phyloP scores from a whole-genome alignment of 495 filamentous ascomycete genomes.

The Tuber brumale region DNA sequence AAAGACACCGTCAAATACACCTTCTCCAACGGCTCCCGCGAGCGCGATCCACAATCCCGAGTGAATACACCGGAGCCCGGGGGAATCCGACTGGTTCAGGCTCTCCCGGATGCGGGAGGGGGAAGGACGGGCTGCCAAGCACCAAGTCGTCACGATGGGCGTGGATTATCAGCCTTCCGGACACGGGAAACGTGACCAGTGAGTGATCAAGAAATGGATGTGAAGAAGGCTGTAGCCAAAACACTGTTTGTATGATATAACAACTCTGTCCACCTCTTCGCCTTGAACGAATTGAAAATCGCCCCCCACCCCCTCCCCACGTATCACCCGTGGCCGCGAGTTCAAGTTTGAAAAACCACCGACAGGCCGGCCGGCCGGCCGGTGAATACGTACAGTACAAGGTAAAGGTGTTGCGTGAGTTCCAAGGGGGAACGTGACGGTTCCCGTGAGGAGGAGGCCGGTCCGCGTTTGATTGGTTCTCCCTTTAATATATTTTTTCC shows the following conservation, averaged over 20 bases:
- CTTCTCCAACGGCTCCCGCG: conserved; percentile 19
- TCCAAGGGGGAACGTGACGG: background rate
- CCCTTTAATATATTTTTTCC: background rate
- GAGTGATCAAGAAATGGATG: background rate
- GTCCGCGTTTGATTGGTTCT: background rate
- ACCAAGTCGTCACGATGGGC: conserved; percentile 16
- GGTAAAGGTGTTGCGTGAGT: background rate
- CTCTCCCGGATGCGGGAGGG: conserved; percentile 7
- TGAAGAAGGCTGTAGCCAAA: background rate
- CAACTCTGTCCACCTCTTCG: conserved; percentile 49
- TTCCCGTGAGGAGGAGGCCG: background rate
- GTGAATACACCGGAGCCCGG: conserved; percentile 1
- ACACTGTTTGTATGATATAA: background rate
- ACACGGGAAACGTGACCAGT: conserved; percentile 20
- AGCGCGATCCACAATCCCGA: conserved; percentile 16
- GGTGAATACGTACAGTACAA: conserved; percentile 9
- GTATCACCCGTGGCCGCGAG: conserved; percentile 48
- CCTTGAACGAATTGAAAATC: conserved; percentile 45
- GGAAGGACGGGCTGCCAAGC: conserved; percentile 8
- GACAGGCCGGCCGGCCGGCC: conserved; percentile 6
- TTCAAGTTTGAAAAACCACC: conserved; percentile 43
- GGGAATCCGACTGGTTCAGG: conserved; percentile 17
- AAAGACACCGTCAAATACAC: conserved; percentile 10
- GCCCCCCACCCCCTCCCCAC: conserved; percentile 45
- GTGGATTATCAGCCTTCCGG: conserved; percentile 24